Evolutionary conservation across 116 monocot species (phyloP).

Genomic region (Iris pallida): DNA sequence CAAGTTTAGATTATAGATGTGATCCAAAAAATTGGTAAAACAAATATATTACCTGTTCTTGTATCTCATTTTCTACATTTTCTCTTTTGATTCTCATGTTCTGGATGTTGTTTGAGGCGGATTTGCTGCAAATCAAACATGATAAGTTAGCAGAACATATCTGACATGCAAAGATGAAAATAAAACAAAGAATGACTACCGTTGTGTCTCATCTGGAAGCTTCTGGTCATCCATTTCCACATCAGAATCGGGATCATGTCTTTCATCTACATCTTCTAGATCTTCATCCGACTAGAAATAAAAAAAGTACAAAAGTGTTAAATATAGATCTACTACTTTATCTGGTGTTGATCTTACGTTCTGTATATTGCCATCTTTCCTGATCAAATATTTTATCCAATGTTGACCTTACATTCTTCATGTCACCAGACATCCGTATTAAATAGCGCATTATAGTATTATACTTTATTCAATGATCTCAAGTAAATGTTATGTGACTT

Average conservation of each 20-base stretch:
- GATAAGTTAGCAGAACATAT: background rate
- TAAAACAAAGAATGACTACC: conserved; percentile 8
- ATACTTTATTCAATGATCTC: too few species aligned
- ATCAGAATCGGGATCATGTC: conserved; percentile 57
- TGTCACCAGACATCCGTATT: too few species aligned
- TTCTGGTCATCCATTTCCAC: conserved; percentile 39
- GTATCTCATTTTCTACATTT: conserved; percentile 44
- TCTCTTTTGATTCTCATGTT: conserved; percentile 62
- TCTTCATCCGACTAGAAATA: conserved; percentile 63
- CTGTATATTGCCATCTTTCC: too few species aligned
- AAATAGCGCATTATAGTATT: too few species aligned
- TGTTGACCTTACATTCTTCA: too few species aligned
- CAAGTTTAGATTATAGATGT: too few species aligned
- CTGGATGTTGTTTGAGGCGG: conserved; percentile 32
- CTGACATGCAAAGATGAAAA: background rate
- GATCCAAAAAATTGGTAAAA: background rate
- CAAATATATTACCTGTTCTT: conserved; percentile 47
- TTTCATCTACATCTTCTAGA: conserved; percentile 59
- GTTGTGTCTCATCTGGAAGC: conserved; percentile 28
- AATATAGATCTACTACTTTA: background rate
- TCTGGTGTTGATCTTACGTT: too few species aligned
- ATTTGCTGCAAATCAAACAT: conserved; percentile 42
- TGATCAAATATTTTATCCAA: too few species aligned
- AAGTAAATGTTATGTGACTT: too few species aligned
- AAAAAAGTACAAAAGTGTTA: background rate